phyloP scores from a whole-genome alignment of 2,329 filamentous ascomycete genomes.

The Talaromyces funiculosus region DNA sequence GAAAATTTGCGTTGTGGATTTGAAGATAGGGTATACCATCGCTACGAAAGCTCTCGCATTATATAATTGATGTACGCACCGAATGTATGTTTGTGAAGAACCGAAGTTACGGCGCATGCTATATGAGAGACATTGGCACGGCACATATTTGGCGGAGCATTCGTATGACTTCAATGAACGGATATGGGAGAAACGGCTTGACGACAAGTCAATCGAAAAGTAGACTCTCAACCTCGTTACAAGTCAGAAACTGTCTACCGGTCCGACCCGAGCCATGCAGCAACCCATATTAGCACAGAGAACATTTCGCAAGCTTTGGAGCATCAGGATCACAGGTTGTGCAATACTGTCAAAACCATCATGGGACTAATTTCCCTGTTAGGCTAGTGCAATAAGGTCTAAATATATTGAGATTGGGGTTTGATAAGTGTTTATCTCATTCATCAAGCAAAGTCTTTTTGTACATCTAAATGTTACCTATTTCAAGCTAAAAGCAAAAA shows the following conservation, averaged over 20 bases:
- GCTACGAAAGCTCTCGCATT: not conserved
- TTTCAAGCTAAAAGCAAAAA: not conserved
- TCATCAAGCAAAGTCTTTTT: not conserved
- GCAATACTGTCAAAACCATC: not conserved
- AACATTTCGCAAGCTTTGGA: not conserved
- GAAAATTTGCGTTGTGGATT: conserved; percentile 9
- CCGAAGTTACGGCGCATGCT: not conserved
- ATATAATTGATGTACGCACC: not conserved
- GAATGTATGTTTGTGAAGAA: not conserved
- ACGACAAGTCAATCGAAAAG: not conserved
- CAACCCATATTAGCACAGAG: not conserved
- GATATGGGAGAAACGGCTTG: not conserved
- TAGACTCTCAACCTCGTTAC: not conserved
- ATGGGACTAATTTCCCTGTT: too few relatives aligned
- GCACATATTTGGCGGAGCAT: not conserved
- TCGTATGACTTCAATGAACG: not conserved
- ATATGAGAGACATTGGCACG: not conserved
- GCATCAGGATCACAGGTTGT: not conserved
- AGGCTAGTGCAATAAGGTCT: not conserved
- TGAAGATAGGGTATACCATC: not conserved
- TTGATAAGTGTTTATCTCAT: not conserved
- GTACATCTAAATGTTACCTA: conserved; percentile 1
- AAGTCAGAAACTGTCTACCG: not conserved
- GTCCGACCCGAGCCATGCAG: not conserved
- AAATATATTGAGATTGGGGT: not conserved